phyloP scores from a whole-genome alignment of 2,329 filamentous ascomycete genomes.

The Teratosphaeria pseudoeucalypti region DNA sequence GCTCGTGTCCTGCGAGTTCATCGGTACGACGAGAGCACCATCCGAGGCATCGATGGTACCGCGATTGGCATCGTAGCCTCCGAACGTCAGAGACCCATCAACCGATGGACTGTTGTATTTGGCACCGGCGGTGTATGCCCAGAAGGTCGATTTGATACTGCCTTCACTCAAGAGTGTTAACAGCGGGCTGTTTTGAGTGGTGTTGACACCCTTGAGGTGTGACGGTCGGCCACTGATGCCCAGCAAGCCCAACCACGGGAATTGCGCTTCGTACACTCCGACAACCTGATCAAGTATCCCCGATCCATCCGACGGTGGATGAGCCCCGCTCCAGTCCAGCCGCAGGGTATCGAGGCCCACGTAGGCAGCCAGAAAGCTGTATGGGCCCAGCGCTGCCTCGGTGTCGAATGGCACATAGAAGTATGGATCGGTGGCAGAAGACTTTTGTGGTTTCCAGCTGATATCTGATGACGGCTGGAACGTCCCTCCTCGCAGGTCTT shows the following conservation, averaged over 20 bases:
- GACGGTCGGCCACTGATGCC: neutral
- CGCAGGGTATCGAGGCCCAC: neutral
- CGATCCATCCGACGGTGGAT: neutral
- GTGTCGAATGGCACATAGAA: neutral
- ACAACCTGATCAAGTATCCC: constrained; percentile 1
- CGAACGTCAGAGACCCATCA: constrained; percentile 6
- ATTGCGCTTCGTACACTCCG: neutral
- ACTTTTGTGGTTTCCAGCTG: neutral
- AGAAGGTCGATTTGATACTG: constrained; percentile 5
- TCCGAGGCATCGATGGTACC: neutral
- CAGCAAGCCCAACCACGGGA: constrained; percentile 1
- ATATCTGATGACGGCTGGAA: neutral
- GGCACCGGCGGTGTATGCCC: constrained; percentile 21
- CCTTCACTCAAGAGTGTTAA: neutral
- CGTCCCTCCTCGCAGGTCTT: neutral
- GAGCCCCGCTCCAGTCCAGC: neutral
- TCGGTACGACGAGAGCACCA: constrained; percentile 19
- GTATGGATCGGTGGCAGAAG: neutral
- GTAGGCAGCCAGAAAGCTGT: neutral
- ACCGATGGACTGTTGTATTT: constrained; percentile 11
- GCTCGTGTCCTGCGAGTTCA: constrained; percentile 15
- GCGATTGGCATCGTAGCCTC: constrained; percentile 31
- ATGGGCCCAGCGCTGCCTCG: neutral
- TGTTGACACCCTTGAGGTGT: neutral
- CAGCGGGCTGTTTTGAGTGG: neutral